Conservation (phyloP, 2,329 filamentous ascomycete species). For the Sclerotiophoma versabilis region DNA sequence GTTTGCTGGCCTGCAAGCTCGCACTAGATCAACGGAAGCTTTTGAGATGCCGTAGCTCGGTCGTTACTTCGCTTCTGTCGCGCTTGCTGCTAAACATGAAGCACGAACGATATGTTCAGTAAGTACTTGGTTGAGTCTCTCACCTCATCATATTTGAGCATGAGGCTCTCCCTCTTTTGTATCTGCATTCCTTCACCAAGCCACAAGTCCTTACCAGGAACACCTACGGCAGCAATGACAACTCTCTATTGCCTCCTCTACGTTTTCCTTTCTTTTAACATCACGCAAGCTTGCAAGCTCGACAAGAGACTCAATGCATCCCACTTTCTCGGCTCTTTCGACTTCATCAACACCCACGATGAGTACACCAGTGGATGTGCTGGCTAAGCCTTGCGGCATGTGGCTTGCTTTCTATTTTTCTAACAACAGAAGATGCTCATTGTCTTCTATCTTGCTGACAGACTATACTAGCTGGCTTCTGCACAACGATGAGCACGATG, state of each 20-base stretch:
- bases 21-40: not conserved
- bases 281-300: conserved; percentile 20
- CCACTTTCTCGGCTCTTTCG: conserved; percentile 30
- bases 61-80: not conserved
- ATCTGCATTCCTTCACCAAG: not conserved
- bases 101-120: not conserved
- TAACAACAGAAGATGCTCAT: not conserved
- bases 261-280: not conserved
- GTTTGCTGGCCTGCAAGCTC: not conserved
- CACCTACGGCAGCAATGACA: not conserved
- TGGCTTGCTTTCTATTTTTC: conserved; percentile 42
- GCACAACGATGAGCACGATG: conserved; percentile 41
- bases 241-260: not conserved
- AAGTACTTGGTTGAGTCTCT: not conserved
- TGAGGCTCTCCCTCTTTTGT: not conserved
- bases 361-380: conserved; percentile 28
- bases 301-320: conserved; percentile 24
- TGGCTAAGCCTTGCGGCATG: conserved; percentile 37
- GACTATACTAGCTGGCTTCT: conserved; percentile 42
- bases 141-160: not conserved
- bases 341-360: conserved; percentile 23
- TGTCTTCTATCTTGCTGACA: not conserved
- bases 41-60: not conserved
- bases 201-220: not conserved
- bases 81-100: not conserved